Base-by-base conservation (phyloP, 768 basidiomycete species). In the Coprinopsis marcescibilis region DNA sequence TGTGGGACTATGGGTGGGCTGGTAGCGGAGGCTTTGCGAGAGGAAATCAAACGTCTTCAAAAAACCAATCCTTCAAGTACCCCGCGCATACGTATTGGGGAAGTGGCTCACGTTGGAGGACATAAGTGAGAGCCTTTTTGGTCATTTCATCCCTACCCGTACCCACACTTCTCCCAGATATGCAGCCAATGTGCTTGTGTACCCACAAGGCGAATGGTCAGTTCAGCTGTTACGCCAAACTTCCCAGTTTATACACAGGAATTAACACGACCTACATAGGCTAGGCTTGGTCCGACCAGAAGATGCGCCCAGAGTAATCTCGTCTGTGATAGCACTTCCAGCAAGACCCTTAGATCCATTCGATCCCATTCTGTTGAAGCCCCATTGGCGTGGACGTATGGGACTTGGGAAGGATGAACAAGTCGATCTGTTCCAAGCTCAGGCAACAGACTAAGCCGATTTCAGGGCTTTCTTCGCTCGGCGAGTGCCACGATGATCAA, bases 91-190 rank as follows among this genome's bases (percentile, higher is more conserved):
- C 54, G 70, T 71, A 66, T 90, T 1, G 78, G 78, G 2, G 80
- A 88, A 52, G 76, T 83, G 4, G 84, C 76, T 2, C 89, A 93
- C 61, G 80, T 93, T 42, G 89, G 90, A 1, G 88, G 88, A 20
- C 89, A 93, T 64, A 73, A 86, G 89, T 87, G 57, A 59, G 81
- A 71, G 6, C 60, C 59, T 39, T 15, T 50, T 20, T 21, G 34
- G 7, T 19, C 48, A 20, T 45, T 33, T 34, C n/a, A 38, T 33
- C 20, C 20, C 3, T 2, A 19, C 25, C 24, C 27, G 26, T 3
- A 21, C 13, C 17, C 23, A 24, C 48, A 10, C 24, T 33, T 34
- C 14, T 15, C 17, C 2, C 33, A 85, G 83, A 57, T 77, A 78
- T 54, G 85, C 85, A 2, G 84, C 81, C 1, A 88, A 87, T 60